Base-by-base conservation (phyloP, 73 alveolate genomes). In the Stentor roeselii region DNA sequence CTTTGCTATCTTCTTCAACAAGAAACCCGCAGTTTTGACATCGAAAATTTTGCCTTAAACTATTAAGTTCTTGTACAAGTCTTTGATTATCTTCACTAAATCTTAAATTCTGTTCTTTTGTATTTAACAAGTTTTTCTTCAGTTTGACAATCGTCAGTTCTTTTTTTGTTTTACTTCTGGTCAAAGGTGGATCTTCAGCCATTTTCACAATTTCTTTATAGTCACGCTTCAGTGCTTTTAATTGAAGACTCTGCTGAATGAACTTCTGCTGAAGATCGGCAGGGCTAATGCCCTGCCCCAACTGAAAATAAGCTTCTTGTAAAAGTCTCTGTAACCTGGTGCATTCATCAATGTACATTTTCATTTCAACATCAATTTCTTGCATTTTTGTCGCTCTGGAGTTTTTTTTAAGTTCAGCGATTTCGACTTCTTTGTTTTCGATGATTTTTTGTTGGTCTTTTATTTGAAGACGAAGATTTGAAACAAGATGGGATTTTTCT, bases 331-430 rank as follows among this genome's bases (percentile, higher is more conserved):
- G 78, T 11, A 91, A 88, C 60, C 96, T 67, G 3, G 87, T 76
- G 82, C 96, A 91, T 82, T 91, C 96, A 60, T 91, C 96, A 2
- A 87, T 60, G 60, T 88, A 91, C 86, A 77, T 39, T 50, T 89
- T 89, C 75, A 86, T 59, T 83, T 91, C 96, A 0, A 83, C 83
- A 36, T 91, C 96, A 3, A 89, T 6, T 60, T 91, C 96, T 1
- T 59, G 60, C 2, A 77, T 36, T 78, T 80, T 91, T 2, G 96
- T 89, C 36, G 82, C 41, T 75, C 87, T 91, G 3, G 90, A 88
- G 60, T 86, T 85, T 75, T 86, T 88, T 82, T 76, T 91, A 32
- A 91, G 84, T 36, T 59, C 80, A 67, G 80, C n/a, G 37, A 67
- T 67, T 40, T 67, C 80, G 2, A 40, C n/a, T 14, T 40, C 60